Conservation (phyloP, 2,329 filamentous ascomycete genomes). For the Scopulariopsis brevicaulis region DNA sequence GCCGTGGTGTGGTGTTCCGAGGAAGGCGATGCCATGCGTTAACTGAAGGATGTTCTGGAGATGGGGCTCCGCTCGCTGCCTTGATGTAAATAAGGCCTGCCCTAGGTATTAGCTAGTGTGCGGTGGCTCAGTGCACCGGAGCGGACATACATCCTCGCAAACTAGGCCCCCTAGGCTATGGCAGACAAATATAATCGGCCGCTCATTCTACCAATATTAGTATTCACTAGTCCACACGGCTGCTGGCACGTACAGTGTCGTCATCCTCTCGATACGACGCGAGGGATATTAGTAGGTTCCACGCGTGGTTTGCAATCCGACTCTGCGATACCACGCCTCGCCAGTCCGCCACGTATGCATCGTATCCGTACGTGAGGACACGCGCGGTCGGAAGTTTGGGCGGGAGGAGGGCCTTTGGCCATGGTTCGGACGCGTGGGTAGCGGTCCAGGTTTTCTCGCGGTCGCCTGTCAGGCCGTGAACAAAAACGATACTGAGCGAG, state of each 20-base stretch:
- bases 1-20: constrained; percentile 1
- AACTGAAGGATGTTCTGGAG: not conserved
- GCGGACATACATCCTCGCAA: constrained; percentile 12
- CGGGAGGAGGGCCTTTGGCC: not conserved
- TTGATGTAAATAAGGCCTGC: not conserved
- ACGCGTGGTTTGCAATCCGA: constrained; percentile 15
- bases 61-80: not conserved
- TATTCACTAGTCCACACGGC: not conserved
- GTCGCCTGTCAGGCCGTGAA: constrained; percentile 59
- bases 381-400: not conserved
- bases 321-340: constrained; percentile 14
- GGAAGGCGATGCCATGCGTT: not conserved
- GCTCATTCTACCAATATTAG: constrained; percentile 8
- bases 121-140: constrained; percentile 9
- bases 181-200: constrained; percentile 13
- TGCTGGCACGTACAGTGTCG: constrained; percentile 10
- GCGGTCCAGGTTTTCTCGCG: constrained; percentile 49
- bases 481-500: constrained; percentile 49
- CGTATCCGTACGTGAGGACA: constrained; percentile 8
- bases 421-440: not conserved
- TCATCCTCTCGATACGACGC: constrained; percentile 13
- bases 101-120: not conserved
- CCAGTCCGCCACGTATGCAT: constrained; percentile 15
- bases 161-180: constrained; percentile 15
- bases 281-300: constrained; percentile 16